These are phyloP conservation scores for Xylaria flabelliformis DNA, from an alignment of 495 filamentous ascomycete genomes.

Conservation along the genomic window DNA sequence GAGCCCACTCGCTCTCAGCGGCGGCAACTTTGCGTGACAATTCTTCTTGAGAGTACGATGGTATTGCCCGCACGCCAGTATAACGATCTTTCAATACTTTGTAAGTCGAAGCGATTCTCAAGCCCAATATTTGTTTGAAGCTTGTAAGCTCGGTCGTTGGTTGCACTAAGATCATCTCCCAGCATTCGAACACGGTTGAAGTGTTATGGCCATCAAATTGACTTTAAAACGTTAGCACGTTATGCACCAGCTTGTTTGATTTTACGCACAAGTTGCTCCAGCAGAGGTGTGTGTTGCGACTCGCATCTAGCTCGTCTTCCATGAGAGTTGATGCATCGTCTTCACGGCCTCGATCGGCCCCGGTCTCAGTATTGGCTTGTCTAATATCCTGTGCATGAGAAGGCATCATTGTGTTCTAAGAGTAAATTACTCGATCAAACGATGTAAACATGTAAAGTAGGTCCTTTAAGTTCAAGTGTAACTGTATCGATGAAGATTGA, in stretches of 20 bases:
- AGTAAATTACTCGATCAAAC: neutral
- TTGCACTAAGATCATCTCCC: slow-evolving; percentile 26
- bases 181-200: slow-evolving; percentile 13
- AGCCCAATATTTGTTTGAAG: slow-evolving; percentile 11
- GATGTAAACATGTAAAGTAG: neutral
- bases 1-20: neutral
- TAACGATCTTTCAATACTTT: slow-evolving; percentile 18
- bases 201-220: neutral
- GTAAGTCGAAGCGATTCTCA: slow-evolving; percentile 10
- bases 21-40: slow-evolving; percentile 13
- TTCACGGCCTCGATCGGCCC: neutral
- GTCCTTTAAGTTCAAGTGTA: neutral
- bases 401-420: neutral
- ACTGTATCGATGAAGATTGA: neutral
- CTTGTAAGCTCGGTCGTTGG: slow-evolving; percentile 20
- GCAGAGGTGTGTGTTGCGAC: neutral
- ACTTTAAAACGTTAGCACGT: neutral
- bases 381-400: neutral
- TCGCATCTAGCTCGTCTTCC: neutral
- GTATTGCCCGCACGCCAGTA: slow-evolving; percentile 23
- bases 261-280: slow-evolving; percentile 9
- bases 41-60: slow-evolving; percentile 22
- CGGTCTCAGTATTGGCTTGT: neutral
- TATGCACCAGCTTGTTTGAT: neutral
- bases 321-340: slow-evolving; percentile 15